Evolutionary conservation across 352 stramenopile genomes (phyloP).

Genomic region (Phytophthora tentaculata): DNA sequence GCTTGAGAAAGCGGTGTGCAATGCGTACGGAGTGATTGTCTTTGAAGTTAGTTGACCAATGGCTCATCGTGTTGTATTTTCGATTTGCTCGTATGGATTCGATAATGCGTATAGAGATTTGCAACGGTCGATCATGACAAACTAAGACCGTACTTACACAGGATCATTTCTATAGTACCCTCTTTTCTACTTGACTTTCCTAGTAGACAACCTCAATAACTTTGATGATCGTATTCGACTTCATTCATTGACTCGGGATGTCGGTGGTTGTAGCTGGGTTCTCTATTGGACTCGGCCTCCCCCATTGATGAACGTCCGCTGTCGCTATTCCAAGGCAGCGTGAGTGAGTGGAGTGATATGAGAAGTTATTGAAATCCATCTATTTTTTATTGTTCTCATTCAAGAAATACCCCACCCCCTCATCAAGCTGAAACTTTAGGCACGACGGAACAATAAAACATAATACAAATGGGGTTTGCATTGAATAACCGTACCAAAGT

Average conservation of each 20-base stretch:
- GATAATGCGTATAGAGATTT: neutral
- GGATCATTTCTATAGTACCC: conserved; percentile 6
- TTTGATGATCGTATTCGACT: conserved; percentile 4
- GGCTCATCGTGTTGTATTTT: neutral
- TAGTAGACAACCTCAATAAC: too few species aligned
- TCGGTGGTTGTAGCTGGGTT: neutral
- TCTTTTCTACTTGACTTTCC: conserved; percentile 7
- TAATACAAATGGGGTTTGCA: too few species aligned
- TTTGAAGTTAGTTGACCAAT: neutral
- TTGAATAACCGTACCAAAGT: too few species aligned
- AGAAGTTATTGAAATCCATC: neutral
- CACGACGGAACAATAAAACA: too few species aligned
- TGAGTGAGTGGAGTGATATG: conserved; percentile 4
- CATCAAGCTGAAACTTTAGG: too few species aligned
- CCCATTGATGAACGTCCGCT: conserved; percentile 1
- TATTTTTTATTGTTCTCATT: neutral
- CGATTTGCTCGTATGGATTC: neutral
- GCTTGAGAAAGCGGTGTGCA: too few species aligned
- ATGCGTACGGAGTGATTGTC: neutral
- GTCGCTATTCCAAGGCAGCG: conserved; percentile 3
- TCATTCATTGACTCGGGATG: conserved; percentile 6
- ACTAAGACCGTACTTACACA: conserved; percentile 1
- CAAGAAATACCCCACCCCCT: too few species aligned
- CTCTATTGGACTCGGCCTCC: neutral
- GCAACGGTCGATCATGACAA: neutral